Percentiles rank a stretch among this genome's conserved stretches.
These are phyloP conservation scores for Wallacemonas sp. DNA, from an alignment of 208 protist genomes.

Conservation along the genomic window DNA sequence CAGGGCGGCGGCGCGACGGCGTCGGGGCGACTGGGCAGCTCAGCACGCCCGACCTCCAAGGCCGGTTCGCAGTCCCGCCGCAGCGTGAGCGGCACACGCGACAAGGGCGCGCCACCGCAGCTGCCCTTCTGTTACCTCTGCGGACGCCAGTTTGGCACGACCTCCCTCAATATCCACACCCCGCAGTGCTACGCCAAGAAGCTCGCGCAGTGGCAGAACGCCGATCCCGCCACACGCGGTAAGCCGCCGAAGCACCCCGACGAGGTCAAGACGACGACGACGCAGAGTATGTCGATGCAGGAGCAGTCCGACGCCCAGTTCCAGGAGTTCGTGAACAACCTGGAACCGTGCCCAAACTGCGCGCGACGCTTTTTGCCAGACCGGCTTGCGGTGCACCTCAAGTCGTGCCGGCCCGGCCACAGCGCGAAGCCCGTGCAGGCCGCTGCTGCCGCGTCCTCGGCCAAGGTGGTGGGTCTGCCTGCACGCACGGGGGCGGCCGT, in stretches of 20 bases:
- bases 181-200: slow-evolving; percentile 91
- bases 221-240: slow-evolving; percentile 68
- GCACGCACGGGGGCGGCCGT: background rate
- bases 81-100: slow-evolving; percentile 15
- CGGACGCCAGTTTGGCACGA: slow-evolving; percentile 83
- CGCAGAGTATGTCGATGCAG: slow-evolving; percentile 22
- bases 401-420: slow-evolving; percentile 84
- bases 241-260: slow-evolving; percentile 73
- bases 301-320: slow-evolving; percentile 88
- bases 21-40: slow-evolving; percentile 10
- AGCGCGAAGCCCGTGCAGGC: slow-evolving; percentile 36
- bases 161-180: slow-evolving; percentile 85
- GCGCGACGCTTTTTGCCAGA: slow-evolving; percentile 86
- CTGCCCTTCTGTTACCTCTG: slow-evolving; percentile 86
- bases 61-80: slow-evolving; percentile 12
- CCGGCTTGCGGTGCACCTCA: slow-evolving; percentile 86
- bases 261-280: slow-evolving; percentile 34
- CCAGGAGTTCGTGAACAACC: slow-evolving; percentile 82
- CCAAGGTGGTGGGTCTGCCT: background rate
- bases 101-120: slow-evolving; percentile 36
- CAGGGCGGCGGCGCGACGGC: slow-evolving; percentile 2
- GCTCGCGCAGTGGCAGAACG: slow-evolving; percentile 74
- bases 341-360: slow-evolving; percentile 92
- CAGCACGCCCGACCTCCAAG: slow-evolving; percentile 7
- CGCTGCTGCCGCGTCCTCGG: background rate